These are phyloP conservation scores for Lichtheimia hyalospora DNA, from an alignment of 371 early-diverging fungal species.

Conservation along the genomic window DNA sequence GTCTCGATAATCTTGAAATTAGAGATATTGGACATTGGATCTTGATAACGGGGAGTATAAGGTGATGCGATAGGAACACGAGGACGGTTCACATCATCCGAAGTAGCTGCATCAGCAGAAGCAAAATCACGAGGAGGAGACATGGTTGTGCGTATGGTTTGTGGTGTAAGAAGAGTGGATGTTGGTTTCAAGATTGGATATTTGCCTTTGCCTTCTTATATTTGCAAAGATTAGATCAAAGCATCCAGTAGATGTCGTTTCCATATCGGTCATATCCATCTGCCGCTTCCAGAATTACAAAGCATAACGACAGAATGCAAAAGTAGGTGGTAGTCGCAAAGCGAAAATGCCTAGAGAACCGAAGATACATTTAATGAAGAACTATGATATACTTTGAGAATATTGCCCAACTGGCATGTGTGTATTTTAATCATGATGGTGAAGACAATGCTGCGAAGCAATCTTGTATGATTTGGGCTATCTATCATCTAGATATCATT, in stretches of 20 bases:
- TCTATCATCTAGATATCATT: too few relatives aligned
- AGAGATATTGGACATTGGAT: conserved; percentile 81
- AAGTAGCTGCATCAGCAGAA: neutral
- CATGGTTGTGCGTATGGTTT: neutral
- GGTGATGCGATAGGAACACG: conserved; percentile 49
- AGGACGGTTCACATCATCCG: conserved; percentile 15
- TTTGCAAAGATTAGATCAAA: conserved; percentile 9
- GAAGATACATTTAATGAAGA: too few relatives aligned
- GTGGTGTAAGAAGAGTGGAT: too few relatives aligned
- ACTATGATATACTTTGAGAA: too few relatives aligned
- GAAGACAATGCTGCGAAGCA: too few relatives aligned
- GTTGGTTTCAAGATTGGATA: neutral
- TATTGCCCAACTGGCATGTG: too few relatives aligned
- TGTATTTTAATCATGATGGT: too few relatives aligned
- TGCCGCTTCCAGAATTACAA: neutral
- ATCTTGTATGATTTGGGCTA: too few relatives aligned
- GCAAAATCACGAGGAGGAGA: conserved; percentile 11
- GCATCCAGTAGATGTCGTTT: conserved; percentile 4
- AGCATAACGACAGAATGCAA: too few relatives aligned
- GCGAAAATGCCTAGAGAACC: too few relatives aligned
- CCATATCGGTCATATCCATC: conserved; percentile 8
- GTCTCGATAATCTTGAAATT: conserved; percentile 97
- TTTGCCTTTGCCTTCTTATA: neutral
- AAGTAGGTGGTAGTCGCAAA: too few relatives aligned
- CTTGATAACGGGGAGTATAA: conserved; percentile 63